Evolutionary conservation across 352 stramenopile species (phyloP).

Genomic region (Peronospora farinosa): DNA sequence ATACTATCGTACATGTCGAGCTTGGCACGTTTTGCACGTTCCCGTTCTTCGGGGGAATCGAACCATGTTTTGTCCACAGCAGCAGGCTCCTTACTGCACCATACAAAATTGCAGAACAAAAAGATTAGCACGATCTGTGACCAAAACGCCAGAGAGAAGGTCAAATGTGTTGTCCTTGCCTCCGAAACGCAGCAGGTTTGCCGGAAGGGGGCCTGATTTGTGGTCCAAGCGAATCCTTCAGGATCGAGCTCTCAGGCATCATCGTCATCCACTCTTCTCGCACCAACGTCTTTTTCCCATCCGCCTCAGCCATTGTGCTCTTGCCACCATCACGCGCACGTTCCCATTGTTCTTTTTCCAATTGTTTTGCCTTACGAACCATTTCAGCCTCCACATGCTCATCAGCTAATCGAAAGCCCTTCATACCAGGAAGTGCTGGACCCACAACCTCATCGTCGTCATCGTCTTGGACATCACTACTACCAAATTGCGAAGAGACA

Average conservation of each 20-base stretch:
- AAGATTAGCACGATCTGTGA: not conserved
- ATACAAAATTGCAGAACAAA: conserved; percentile 8
- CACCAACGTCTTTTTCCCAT: conserved; percentile 15
- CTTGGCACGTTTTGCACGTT: conserved; percentile 71
- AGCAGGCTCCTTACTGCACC: conserved; percentile 59
- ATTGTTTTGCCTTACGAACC: conserved; percentile 39
- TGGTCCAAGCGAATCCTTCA: conserved; percentile 65
- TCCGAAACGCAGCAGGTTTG: conserved; percentile 58
- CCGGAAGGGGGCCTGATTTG: conserved; percentile 40
- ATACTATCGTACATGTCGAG: conserved; percentile 58
- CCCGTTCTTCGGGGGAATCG: conserved; percentile 69
- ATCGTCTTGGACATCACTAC: conserved; percentile 10
- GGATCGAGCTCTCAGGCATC: conserved; percentile 69
- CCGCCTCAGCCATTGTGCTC: conserved; percentile 7
- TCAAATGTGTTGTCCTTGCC: conserved; percentile 11
- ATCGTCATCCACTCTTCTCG: conserved; percentile 84
- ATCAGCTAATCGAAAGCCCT: conserved; percentile 64
- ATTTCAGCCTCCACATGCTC: conserved; percentile 71
- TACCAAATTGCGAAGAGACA: not conserved
- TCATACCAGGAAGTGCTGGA: conserved; percentile 69
- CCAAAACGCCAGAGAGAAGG: not conserved
- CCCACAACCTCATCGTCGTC: conserved; percentile 57
- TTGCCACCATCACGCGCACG: conserved; percentile 14
- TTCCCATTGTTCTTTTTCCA: conserved; percentile 70
- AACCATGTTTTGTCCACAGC: conserved; percentile 80